A percentile compares a stretch with the other conserved stretches of the same genome.
Evolutionary conservation across 345 rosid species (phyloP).

Genomic region (Gossypium anomalum): DNA sequence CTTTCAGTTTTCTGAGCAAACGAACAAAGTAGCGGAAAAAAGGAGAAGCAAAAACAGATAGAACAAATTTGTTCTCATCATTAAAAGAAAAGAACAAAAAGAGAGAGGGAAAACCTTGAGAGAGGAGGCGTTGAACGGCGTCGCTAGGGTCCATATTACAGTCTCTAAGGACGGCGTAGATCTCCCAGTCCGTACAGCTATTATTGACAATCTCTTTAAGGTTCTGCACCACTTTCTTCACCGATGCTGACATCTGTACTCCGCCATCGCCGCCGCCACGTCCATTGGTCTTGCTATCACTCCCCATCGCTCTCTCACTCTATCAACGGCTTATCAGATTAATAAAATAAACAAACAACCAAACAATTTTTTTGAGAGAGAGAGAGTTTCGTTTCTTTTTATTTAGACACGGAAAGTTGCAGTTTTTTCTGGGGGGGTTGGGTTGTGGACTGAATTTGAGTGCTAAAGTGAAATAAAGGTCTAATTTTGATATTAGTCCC

Average conservation of each 20-base stretch:
- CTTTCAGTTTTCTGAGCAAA: conserved; percentile 10
- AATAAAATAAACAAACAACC: not conserved
- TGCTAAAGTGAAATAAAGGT: no score
- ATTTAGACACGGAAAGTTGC: not conserved
- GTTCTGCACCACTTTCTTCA: conserved; percentile 33
- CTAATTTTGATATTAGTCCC: no score
- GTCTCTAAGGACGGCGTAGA: conserved; percentile 40
- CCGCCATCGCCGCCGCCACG: conserved; percentile 10
- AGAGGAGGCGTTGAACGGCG: conserved; percentile 47
- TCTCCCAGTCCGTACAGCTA: conserved; percentile 39
- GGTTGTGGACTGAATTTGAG: no score
- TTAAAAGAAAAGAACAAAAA: not conserved
- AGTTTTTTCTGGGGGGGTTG: not conserved
- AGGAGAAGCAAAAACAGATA: not conserved
- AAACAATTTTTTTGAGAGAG: not conserved
- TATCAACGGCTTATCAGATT: conserved; percentile 4
- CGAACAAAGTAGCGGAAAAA: not conserved
- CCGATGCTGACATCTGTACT: conserved; percentile 23
- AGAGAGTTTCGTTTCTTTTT: not conserved
- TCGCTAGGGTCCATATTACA: conserved; percentile 51
- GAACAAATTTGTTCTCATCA: not conserved
- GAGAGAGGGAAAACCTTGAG: conserved; percentile 35
- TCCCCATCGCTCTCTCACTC: conserved; percentile 21
- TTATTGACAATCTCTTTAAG: conserved; percentile 38
- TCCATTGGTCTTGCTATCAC: conserved; percentile 22